phyloP scores from a whole-genome alignment of 805 yeast species.

The Danielozyma ontarioensis region DNA sequence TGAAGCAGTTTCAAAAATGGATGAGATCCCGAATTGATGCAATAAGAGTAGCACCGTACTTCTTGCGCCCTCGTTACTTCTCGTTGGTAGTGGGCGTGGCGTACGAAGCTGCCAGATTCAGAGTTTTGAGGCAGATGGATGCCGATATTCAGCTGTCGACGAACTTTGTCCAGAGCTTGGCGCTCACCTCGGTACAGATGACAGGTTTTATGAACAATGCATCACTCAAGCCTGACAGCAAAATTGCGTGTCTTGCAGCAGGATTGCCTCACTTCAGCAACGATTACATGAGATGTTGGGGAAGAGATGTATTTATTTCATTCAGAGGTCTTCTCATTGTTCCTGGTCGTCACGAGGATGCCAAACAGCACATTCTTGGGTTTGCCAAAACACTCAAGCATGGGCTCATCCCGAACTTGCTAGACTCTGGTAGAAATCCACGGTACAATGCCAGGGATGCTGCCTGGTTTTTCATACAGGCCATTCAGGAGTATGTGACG shows the following conservation, averaged over 20 bases:
- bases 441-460: slow-evolving; percentile 96
- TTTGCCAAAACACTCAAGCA: slow-evolving; percentile 91
- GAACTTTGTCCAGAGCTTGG: slow-evolving; percentile 71
- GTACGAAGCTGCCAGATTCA: slow-evolving; percentile 72
- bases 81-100: slow-evolving; percentile 77
- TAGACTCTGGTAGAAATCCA: slow-evolving; percentile 92
- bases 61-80: slow-evolving; percentile 81
- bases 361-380: slow-evolving; percentile 73
- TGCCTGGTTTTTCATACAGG: slow-evolving; percentile 88
- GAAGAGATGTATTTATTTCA: slow-evolving; percentile 90
- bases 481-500: slow-evolving; percentile 75
- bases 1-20: slow-evolving; percentile 64
- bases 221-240: slow-evolving; percentile 60
- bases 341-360: slow-evolving; percentile 74
- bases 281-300: slow-evolving; percentile 97
- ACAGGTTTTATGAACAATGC: slow-evolving; percentile 68
- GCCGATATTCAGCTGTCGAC: slow-evolving; percentile 57
- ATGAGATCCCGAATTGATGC: slow-evolving; percentile 56
- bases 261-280: slow-evolving; percentile 92
- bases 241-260: slow-evolving; percentile 82
- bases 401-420: slow-evolving; percentile 88
- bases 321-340: slow-evolving; percentile 76
- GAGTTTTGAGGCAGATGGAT: slow-evolving; percentile 53
- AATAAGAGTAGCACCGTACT: slow-evolving; percentile 66
- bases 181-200: slow-evolving; percentile 84